Base-by-base conservation (phyloP, 2,329 filamentous ascomycete species). In the Venturia nashicola region DNA sequence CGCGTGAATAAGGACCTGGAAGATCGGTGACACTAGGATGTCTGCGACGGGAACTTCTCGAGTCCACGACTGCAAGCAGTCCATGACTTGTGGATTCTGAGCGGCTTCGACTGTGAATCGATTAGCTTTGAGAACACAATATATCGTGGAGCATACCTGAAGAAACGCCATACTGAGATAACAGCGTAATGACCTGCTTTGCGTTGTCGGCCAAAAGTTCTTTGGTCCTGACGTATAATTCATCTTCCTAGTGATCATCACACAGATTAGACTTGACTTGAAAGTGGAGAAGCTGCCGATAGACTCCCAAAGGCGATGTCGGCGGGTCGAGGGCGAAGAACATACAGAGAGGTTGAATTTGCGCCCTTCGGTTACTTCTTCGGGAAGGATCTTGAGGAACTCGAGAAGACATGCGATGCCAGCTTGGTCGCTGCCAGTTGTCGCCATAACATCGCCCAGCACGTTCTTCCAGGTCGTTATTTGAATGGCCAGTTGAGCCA, bases 321-420 rank as follows among this genome's bases (percentile, higher is more conserved):
- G 74, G 72, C 75, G 71, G 71, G 72, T 72, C 72, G 72, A 46
- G 62, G 51, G 62, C 32, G 57, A 46, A 70, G 69, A 83, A 93
- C 91, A 81, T 94, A 96, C 92, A 85, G 91, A 92, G 79, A 99
- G 84, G 83, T 91, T 96, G 83, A 99, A 97, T 81, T 97, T 99
- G 79, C 94, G 91, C 79, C 94, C 94, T 83, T 99, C 93, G 70
- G 90, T 97, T 73, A 99, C 94, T 83, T 99, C 94, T 82, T 99
- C 94, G 64, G 94, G 94, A 68, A 99, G 86, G 71, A 99, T 92
- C 76, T 91, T 91, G 68, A 99, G 82, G 76, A 99, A 99, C 76
- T 99, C 94, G 72, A 99, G 82, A 71, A 97, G 89, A 75, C 89
- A 94, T 68, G 91, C 86, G 71, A 94, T 86, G 74, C 88, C 91